Base-by-base conservation (phyloP, 257 asterid genomes). In the Paraleonurus japonicus region DNA sequence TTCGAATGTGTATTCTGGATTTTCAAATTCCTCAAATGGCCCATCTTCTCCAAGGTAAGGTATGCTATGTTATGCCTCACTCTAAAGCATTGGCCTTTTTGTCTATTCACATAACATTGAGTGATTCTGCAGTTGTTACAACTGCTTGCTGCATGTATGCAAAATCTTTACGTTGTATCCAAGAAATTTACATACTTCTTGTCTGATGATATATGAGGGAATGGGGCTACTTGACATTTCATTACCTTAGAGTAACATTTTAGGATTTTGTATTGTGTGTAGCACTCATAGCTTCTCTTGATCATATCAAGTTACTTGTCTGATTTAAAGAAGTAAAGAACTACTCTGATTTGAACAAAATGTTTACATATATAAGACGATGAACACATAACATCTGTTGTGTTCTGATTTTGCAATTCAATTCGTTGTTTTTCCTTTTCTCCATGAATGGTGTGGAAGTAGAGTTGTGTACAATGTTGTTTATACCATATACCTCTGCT, bases 1-100 rank as follows among this genome's bases (percentile, higher is more conserved):
- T 76, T 87, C 95, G 13, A 92, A 92, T 82, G 96, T 92, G 57
- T 92, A 79, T 75, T 85, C 92, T 65, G 96, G 92, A 63, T 85
- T 85, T 70, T 78, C 96, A 22, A 83, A 82, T 78, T 80, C 90
- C 45, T 78, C 88, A 23, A 84, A 82, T 72, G 80, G 74, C 30
- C 74, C 78, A n/a, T 59, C 87, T 81, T 82, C 86, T 65, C 90
- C 83, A 20, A 85, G 93, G 93, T 86, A 3, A 79, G 76, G 83
- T 58, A 24, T 35, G 33, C 60, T 65, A 24, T 35, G 33, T 55
- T 65, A 24, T 51, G 33, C 65, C 61, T 77, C 76, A 65, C 47
- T 65, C 12, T 45, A 17, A 61, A 45, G 11, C 69, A 55, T 5
- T 5, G 26, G 30, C 35, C 54, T 43, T 74, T 69, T 39, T 69